These are phyloP conservation scores for Fusarium sp. DNA, from an alignment of 2,329 filamentous ascomycete species.

Conservation along the genomic window DNA sequence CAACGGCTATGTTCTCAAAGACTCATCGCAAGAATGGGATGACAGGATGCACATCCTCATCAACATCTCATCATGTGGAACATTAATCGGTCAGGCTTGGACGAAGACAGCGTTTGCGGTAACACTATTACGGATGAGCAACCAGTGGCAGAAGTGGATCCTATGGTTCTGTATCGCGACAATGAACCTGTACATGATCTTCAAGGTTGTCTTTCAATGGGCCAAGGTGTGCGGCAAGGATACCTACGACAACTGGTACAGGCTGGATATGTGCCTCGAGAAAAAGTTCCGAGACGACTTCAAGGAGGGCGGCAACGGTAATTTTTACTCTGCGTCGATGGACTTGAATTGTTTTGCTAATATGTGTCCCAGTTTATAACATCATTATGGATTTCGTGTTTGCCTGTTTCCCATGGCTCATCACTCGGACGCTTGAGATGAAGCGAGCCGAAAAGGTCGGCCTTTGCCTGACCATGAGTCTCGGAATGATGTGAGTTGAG, in stretches of 20 bases:
- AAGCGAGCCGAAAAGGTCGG: conserved; percentile 64
- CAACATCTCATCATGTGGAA: conserved; percentile 58
- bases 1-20: conserved; percentile 61
- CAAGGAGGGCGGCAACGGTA: conserved; percentile 67
- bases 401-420: conserved; percentile 64
- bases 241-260: conserved; percentile 63
- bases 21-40: conserved; percentile 61
- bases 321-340: conserved; percentile 28
- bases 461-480: conserved; percentile 65
- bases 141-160: conserved; percentile 59
- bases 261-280: conserved; percentile 62
- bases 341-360: not conserved
- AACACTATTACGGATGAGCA: conserved; percentile 60
- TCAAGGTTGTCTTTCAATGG: conserved; percentile 66
- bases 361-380: conserved; percentile 60
- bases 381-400: conserved; percentile 69
- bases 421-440: conserved; percentile 65
- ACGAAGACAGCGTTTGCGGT: conserved; percentile 58
- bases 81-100: conserved; percentile 54
- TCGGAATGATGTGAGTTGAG: conserved; percentile 61
- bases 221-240: conserved; percentile 60
- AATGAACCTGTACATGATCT: conserved; percentile 65
- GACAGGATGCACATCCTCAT: conserved; percentile 68
- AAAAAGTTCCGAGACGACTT: conserved; percentile 58
- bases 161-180: conserved; percentile 65